phyloP scores from a whole-genome alignment of 2,329 filamentous ascomycete species.

The Phialophora chinensis region DNA sequence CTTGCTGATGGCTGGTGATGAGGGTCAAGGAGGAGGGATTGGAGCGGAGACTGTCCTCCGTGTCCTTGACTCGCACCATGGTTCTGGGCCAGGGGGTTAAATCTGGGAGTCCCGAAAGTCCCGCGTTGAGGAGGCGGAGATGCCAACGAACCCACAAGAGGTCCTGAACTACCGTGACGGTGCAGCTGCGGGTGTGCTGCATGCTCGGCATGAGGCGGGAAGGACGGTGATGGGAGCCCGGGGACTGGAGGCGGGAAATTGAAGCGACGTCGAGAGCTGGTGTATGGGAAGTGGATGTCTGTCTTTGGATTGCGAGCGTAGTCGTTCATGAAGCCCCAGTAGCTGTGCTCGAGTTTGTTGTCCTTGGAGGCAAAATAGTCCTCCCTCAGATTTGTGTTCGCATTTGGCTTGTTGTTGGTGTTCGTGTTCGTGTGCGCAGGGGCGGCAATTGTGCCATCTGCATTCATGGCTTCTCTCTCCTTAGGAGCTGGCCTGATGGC shows the following conservation, averaged over 20 bases:
- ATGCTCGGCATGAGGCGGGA: conserved; percentile 43
- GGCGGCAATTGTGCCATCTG: conserved; percentile 5
- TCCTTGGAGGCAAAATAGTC: conserved; percentile 96
- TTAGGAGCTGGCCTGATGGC: conserved; percentile 49
- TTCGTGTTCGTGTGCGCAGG: conserved; percentile 51
- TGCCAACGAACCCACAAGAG: conserved; percentile 17
- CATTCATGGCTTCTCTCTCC: conserved; percentile 42
- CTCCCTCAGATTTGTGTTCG: conserved; percentile 62
- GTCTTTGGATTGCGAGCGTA: conserved; percentile 78
- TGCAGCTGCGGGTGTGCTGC: conserved; percentile 13
- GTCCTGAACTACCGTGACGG: conserved; percentile 18
- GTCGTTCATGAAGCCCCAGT: conserved; percentile 92
- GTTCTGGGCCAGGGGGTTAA: conserved; percentile 21
- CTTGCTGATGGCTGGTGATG: conserved; percentile 54
- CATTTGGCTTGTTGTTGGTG: conserved; percentile 18
- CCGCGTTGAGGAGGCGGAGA: conserved; percentile 28
- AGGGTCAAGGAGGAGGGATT: conserved; percentile 54
- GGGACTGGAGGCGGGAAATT: conserved; percentile 81
- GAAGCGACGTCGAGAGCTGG: conserved; percentile 64
- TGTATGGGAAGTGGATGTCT: conserved; percentile 66
- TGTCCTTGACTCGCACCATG: conserved; percentile 20
- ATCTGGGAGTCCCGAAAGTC: conserved; percentile 28
- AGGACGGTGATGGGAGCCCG: conserved; percentile 67
- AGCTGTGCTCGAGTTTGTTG: conserved; percentile 97
- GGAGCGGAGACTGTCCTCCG: conserved; percentile 42